Evolutionary conservation across 2,329 filamentous ascomycete genomes (phyloP), one percentile per base, ranked within the genome.

Genomic region (Colletotrichum lupini): DNA sequence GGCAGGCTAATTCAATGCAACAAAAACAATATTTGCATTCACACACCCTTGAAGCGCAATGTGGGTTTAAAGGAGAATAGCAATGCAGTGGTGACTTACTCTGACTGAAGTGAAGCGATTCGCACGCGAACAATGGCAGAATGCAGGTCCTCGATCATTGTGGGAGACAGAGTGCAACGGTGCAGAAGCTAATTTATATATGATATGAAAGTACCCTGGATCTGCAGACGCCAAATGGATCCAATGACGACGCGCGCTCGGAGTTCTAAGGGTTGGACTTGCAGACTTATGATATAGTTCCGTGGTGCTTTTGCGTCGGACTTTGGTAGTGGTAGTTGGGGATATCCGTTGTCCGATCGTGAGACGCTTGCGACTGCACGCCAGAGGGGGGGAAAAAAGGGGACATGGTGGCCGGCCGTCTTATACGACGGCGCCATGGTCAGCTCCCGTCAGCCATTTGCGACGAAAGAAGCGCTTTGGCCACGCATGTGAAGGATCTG

Each of bases 51-150:
- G 35, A 59, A 67, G 62, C 19, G 46, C 7, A 12, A n/a, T 16
- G 2, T 1, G 9, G 58, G 56, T 60, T 12, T 14, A 19, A 9
- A 19, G 62, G 59, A 35, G 26, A n/a, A 35, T 49, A 22, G 6
- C 16, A 52, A 53, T 12, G 24, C 12, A 53, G 26, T n/a, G 11
- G 22, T n/a, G 14, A 83, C 86, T 76, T 80, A 88, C 86, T 86
- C 80, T 57, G 82, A 83, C 78, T 86, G 84, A 46, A 87, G 78
- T 32, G 87, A 82, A 32, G 85, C 86, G 73, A 89, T 84, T 74
- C 86, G 85, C 73, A 88, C 81, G 64, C 85, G 84, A 68, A 83
- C 81, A 46, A 88, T 77, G 49, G 84, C 80, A 46, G 80, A 77
- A 74, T 85, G 83, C 53, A 87, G 78, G 59, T 86, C 83, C 55